Conservation (phyloP, 176 grass and related monocot species). For the Phoenix roebelenii region DNA sequence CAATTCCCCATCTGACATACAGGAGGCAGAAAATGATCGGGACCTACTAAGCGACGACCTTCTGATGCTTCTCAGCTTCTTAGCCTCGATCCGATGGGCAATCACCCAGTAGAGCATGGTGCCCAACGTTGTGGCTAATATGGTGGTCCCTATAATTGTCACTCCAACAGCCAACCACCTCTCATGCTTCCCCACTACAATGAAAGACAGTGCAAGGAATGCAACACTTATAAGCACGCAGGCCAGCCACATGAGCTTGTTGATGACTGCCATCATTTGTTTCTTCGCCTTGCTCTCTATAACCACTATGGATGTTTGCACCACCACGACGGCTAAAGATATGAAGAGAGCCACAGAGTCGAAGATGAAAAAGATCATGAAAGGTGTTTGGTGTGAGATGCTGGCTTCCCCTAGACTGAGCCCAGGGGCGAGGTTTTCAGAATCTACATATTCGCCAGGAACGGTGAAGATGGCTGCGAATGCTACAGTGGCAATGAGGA, state of each 20-base stretch:
- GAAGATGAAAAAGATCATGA: constrained; percentile 90
- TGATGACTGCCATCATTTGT: constrained; percentile 93
- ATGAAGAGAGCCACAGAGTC: constrained; percentile 86
- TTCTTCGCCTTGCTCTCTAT: constrained; percentile 96
- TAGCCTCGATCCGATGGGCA: constrained; percentile 69
- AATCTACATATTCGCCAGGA: constrained; percentile 62
- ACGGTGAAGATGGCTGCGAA: constrained; percentile 96
- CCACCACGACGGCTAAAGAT: constrained; percentile 86
- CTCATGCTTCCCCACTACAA: constrained; percentile 55
- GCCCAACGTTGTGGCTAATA: constrained; percentile 64
- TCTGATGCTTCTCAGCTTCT: constrained; percentile 43
- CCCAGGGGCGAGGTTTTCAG: constrained; percentile 34
- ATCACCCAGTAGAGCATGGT: constrained; percentile 91
- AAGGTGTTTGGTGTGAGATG: constrained; percentile 61
- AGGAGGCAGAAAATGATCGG: constrained; percentile 37
- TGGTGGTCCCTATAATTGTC: constrained; percentile 67
- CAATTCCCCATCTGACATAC: constrained; percentile 38
- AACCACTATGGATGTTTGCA: constrained; percentile 82
- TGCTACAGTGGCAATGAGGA: constrained; percentile 86
- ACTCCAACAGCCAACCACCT: constrained; percentile 63
- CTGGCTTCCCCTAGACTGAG: constrained; percentile 63
- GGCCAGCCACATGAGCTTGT: constrained; percentile 97
- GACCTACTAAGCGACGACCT: constrained; percentile 37
- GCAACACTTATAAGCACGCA: constrained; percentile 79
- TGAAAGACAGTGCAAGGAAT: constrained; percentile 78